Percentiles rank a stretch among this genome's conserved stretches.
phyloP scores from a whole-genome alignment of 768 basidiomycete species.

The Hygrophoropsis aurantiaca region DNA sequence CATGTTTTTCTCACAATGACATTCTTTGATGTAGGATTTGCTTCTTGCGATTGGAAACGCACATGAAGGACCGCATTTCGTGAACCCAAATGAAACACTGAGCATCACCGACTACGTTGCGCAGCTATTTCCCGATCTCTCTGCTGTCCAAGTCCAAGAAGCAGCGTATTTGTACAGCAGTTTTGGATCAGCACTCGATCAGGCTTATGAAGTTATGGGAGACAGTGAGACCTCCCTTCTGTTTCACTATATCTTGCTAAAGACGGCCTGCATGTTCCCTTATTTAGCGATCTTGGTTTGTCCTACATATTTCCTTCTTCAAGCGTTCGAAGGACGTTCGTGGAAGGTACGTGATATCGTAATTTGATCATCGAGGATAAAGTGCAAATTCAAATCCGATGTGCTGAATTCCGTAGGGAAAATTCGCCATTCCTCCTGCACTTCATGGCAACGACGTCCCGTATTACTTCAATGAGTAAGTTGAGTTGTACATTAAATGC shows the following conservation, averaged over 20 bases:
- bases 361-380: neutral
- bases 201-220: constrained; percentile 13
- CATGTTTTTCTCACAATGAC: neutral
- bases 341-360: constrained; percentile 22
- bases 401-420: too few relatives aligned
- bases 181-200: constrained; percentile 9
- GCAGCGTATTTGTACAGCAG: constrained; percentile 14
- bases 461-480: constrained; percentile 16
- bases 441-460: constrained; percentile 13
- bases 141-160: constrained; percentile 4
- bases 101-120: constrained; percentile 20
- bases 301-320: constrained; percentile 35
- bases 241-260: too few relatives aligned
- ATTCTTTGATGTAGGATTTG: constrained; percentile 10
- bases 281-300: constrained; percentile 40
- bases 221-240: constrained; percentile 18
- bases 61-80: constrained; percentile 25
- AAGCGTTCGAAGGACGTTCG: constrained; percentile 18
- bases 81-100: constrained; percentile 12
- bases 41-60: constrained; percentile 23
- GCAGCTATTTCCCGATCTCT: constrained; percentile 23
- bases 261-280: neutral
- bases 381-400: neutral
- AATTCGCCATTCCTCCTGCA: constrained; percentile 1
- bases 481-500: too few relatives aligned